Percentiles rank a stretch among this genome's conserved stretches.
These are phyloP conservation scores for Gymnopilus junonius DNA, from an alignment of 768 basidiomycete species.

Conservation along the genomic window DNA sequence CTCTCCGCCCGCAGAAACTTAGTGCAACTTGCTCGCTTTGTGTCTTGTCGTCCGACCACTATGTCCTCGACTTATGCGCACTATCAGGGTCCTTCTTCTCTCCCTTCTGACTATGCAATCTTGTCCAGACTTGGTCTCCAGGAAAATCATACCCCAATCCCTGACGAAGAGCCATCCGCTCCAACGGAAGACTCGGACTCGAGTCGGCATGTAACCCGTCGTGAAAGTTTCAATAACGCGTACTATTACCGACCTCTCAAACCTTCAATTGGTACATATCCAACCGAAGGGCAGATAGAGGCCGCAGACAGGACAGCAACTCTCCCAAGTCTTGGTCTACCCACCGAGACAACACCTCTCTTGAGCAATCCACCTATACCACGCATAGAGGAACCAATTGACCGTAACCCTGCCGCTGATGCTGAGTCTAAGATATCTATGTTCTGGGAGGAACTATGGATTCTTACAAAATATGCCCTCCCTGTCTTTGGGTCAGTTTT, in stretches of 20 bases:
- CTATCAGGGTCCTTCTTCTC: conserved; percentile 58
- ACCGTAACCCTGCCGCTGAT: conserved; percentile 34
- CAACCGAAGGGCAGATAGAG: conserved; percentile 10
- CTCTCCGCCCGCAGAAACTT: conserved; percentile 5
- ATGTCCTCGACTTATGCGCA: conserved; percentile 59
- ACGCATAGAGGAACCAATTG: conserved; percentile 57
- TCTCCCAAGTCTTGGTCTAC: conserved; percentile 1
- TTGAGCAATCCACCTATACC: conserved; percentile 55
- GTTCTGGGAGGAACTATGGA: conserved; percentile 62
- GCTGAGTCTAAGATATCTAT: conserved; percentile 34
- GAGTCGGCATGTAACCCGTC: conserved; percentile 16
- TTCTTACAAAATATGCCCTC: conserved; percentile 65
- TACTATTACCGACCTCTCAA: conserved; percentile 37
- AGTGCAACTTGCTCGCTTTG: neutral
- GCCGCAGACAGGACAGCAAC: neutral
- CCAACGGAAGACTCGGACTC: conserved; percentile 22
- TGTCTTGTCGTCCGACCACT: conserved; percentile 16
- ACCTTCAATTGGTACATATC: conserved; percentile 37
- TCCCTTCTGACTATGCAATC: conserved; percentile 70
- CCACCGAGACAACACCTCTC: conserved; percentile 62
- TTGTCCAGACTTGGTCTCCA: conserved; percentile 49
- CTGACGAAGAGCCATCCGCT: conserved; percentile 18
- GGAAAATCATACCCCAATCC: conserved; percentile 16
- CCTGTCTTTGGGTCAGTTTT: conserved; percentile 71
- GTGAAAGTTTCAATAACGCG: conserved; percentile 25